Evolutionary conservation across 352 stramenopile genomes (phyloP), one percentile per base, ranked within the genome.

Genomic region (Phytophthora megakarya): DNA sequence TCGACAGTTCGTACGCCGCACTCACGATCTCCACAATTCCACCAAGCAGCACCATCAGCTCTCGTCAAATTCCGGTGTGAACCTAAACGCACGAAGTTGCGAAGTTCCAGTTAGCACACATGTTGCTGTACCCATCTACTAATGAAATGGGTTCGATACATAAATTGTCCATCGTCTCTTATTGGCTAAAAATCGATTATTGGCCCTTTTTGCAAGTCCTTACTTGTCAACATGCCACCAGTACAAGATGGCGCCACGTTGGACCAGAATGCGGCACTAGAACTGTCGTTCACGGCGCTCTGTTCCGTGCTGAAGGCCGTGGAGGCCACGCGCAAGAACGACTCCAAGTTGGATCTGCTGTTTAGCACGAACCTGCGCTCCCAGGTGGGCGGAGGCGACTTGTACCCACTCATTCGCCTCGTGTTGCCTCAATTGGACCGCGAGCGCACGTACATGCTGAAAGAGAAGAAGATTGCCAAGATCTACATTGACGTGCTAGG

Each of bases 401-500:
- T 93, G 60, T 93, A 90, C 62, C 84, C 87, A 28, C 67, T 95
- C 8, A 67, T 95, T 50, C 78, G 85, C 2, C 72, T 95, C 3
- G 53, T 95, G 45, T 64, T 93, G 40, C 87, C 87, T 5, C 85
- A 93, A 46, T 70, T 95, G 47, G 87, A 95, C 65, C 85, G 84
- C 53, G 85, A 94, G 54, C 83, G 87, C 64, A 92, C 80, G 44
- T 95, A 94, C 67, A 94, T 92, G 65, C 70, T 95, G 7, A 92
- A 93, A 60, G 85, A 94, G 63, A 93, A 89, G 73, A 95, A 93
- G 67, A 88, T 95, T 55, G 87, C 84, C 35, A 87, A 80, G 63
- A 51, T 90, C 10, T 94, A 93, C 54, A 67, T 92, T 4, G 77
- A 93, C 11, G 70, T 94, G 8, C 56, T 95, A 9, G 85, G 87